Evolutionary conservation across 2,329 filamentous ascomycete species (phyloP).

Genomic region (Epichloe scottii): DNA sequence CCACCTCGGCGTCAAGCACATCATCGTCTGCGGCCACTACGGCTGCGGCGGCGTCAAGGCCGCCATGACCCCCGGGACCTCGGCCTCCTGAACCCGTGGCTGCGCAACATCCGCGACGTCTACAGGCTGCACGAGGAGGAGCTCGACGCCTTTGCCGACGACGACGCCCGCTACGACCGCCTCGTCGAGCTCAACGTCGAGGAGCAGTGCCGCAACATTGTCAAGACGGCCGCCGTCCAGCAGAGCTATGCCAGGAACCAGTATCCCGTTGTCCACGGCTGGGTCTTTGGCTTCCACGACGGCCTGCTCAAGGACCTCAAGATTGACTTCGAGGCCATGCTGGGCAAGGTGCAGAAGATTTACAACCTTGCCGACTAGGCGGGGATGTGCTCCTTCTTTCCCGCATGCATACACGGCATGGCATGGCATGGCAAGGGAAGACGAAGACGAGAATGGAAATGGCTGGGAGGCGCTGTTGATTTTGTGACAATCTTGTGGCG

Average conservation of each 20-base stretch:
- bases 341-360: constrained; percentile 50
- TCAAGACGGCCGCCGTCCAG: constrained; percentile 71
- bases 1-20: constrained; percentile 70
- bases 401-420: no score
- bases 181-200: constrained; percentile 77
- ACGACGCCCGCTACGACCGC: constrained; percentile 49
- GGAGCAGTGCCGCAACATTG: constrained; percentile 64
- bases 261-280: constrained; percentile 60
- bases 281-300: constrained; percentile 59
- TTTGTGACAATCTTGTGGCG: no score
- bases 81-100: constrained; percentile 60
- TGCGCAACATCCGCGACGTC: constrained; percentile 62
- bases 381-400: no score
- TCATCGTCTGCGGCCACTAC: constrained; percentile 69
- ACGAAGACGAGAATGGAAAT: background rate
- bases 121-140: constrained; percentile 60
- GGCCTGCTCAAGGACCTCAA: constrained; percentile 54
- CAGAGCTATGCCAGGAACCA: constrained; percentile 51
- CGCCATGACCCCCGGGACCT: constrained; percentile 61
- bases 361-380: constrained; percentile 45
- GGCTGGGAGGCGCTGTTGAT: no score
- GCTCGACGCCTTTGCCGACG: constrained; percentile 50
- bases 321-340: constrained; percentile 45
- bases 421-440: no score
- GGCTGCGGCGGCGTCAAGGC: constrained; percentile 67